Evolutionary conservation across 208 protist species (phyloP), one percentile per base, ranked within the genome.

Genomic region (Blechomonas ayalai): DNA sequence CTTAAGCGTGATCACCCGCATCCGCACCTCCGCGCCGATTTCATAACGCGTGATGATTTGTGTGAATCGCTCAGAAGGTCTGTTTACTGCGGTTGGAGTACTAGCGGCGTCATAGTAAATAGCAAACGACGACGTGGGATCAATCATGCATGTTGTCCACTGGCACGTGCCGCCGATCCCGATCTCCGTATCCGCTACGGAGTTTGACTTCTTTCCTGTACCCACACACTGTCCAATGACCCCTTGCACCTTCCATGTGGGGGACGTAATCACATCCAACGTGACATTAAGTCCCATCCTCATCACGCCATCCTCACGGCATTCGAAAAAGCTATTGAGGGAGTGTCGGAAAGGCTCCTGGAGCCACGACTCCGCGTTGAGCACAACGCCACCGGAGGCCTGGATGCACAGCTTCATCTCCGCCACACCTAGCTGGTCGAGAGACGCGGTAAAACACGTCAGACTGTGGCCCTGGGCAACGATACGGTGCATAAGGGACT

Each of bases 1-100:
- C 37, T 51, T 58, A 35, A 92, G 52, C 15, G 92, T 98, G 28
- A 84, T 95, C 16, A 97, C 91, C 43, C 92, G 84, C 4, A 90
- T 75, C 35, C 80, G 77, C 13, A 52, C 56, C 63, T 93, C 67
- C 29, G 57, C 64, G 29, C 81, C 72, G 22, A 90, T 64, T 61
- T 98, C 92, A 73, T 99, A 99, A 1, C 70, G 73, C 5, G 97
- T 99, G 20, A 96, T 75, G 49, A 98, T 95, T 71, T 99, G 92
- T 8, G 74, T 67, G 67, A 84, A 95, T 9, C 91, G 78, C 44
- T 86, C 47, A n/a, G n/a, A 15, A 25, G 61, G 41, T 15, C 37
- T 39, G n/a, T 45, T 22, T 22, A 19, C 20, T 13, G 9, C 24
- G n/a, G 36, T 19, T 9, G 49, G 50, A 16, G 57, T 55, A 16